Evolutionary conservation across 257 asterid genomes (phyloP), one percentile per base, ranked within the genome.

Genomic region (Solanum etuberosum): DNA sequence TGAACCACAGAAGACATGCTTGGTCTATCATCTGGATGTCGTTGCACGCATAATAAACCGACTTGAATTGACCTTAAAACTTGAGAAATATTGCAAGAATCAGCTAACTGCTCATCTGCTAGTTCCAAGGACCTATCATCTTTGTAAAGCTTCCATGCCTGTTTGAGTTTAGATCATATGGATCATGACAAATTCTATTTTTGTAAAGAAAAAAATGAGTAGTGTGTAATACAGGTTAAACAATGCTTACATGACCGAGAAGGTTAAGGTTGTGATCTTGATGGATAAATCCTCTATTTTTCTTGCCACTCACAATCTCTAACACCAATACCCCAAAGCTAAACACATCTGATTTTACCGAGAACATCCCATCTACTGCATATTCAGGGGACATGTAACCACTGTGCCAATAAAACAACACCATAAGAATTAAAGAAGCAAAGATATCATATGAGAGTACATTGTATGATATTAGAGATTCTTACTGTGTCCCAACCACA

Each of bases 371-470:
- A 77, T 90, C 89, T 14, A 84, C 46, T 15, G 90, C 90, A 48
- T 90, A 90, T 86, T 90, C 90, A 5, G 92, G 92, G 61, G 92
- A 73, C 92, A 90, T 88, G 14, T 90, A 90, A 48, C 90, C 92
- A 34, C 92, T 90, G 82, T 88, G 86, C 34, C 25, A 42, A 42
- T 2, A 77, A 25, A 40, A n/a, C 7, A 77, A n/a, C 38, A 42
- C 25, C 25, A 25, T 4, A 23, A 42, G 84, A 15, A 77, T 40
- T 77, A 42, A 38, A 76, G 38, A 77, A 43, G 25, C 13, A 15
- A 51, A 25, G 38, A 77, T 25, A 10, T 40, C 37, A 77, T 25
- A 42, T 77, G 84, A 15, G 61, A 42, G 83, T 77, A 77, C 61
- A n/a, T 2, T 42, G 5, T 23, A 74, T 25, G 84, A 6, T n/a